These are phyloP conservation scores for Phytomonas francai DNA, from an alignment of 208 protist species.

Conservation along the genomic window DNA sequence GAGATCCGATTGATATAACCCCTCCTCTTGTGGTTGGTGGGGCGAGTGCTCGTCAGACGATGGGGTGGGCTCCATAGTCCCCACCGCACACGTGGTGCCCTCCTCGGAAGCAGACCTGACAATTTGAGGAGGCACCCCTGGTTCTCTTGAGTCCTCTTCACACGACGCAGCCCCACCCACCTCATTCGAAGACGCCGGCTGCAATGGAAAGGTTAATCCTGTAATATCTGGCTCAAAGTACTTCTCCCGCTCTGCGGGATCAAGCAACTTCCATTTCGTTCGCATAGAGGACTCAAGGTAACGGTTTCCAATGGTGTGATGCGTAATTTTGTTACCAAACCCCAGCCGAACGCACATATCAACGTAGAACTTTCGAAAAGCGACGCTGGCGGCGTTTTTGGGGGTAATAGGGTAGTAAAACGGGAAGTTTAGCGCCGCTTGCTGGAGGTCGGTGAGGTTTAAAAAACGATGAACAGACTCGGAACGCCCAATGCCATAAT, in stretches of 20 bases:
- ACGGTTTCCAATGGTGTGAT: conserved; percentile 28
- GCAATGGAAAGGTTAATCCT: conserved; percentile 6
- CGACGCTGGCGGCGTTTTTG: conserved; percentile 2
- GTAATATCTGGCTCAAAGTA: conserved; percentile 26
- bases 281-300: conserved; percentile 61
- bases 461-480: conserved; percentile 32
- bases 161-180: not conserved
- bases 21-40: no score
- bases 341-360: conserved; percentile 51
- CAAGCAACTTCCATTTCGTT: conserved; percentile 44
- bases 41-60: not conserved
- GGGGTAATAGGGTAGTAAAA: conserved; percentile 63
- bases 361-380: conserved; percentile 58
- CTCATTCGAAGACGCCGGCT: not conserved
- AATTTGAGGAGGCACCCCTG: not conserved
- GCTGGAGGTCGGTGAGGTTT: conserved; percentile 55
- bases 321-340: conserved; percentile 19
- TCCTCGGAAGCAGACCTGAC: not conserved
- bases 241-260: conserved; percentile 33
- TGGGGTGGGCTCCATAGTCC: not conserved
- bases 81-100: not conserved
- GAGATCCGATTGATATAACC: not conserved
- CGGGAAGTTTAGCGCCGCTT: conserved; percentile 69
- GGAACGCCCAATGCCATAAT: conserved; percentile 57
- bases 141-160: not conserved